A percentile compares a stretch with the other conserved stretches of the same genome.
Conservation (phyloP, 768 basidiomycete genomes). For the Russula sp. region DNA sequence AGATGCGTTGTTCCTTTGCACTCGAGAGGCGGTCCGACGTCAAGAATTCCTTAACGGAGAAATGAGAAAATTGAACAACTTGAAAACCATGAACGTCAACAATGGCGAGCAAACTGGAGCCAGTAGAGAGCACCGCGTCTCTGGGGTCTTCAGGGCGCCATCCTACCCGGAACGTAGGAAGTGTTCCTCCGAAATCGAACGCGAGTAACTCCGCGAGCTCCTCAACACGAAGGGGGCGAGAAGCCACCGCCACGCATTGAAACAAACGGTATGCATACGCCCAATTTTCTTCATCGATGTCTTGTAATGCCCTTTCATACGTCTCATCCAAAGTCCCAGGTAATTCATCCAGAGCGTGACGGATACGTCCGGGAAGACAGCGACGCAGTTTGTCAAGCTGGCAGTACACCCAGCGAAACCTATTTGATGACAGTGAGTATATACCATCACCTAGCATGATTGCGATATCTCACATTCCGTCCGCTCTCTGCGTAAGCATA, state of each 20-base stretch:
- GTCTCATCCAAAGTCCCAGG: neutral
- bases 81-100: neutral
- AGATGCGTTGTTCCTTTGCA: neutral
- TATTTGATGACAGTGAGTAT: neutral
- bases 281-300: neutral
- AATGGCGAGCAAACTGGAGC: neutral
- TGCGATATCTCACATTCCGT: neutral
- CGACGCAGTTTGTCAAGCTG: neutral
- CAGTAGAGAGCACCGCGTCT: neutral
- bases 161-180: too few relatives aligned
- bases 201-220: slow-evolving; percentile 3
- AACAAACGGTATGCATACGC: neutral
- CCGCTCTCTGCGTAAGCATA: too few relatives aligned
- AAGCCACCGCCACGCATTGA: neutral
- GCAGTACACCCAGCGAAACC: neutral
- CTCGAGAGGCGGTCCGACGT: neutral
- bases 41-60: neutral
- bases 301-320: neutral
- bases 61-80: slow-evolving; percentile 4
- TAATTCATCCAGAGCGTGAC: neutral
- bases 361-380: too few relatives aligned
- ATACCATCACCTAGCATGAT: too few relatives aligned
- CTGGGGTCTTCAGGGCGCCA: neutral
- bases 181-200: neutral
- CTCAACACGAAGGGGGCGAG: neutral